Percentiles rank a stretch among this genome's conserved stretches.
Conservation (phyloP, 805 yeast species). For the Suhomyces canberraensis region DNA sequence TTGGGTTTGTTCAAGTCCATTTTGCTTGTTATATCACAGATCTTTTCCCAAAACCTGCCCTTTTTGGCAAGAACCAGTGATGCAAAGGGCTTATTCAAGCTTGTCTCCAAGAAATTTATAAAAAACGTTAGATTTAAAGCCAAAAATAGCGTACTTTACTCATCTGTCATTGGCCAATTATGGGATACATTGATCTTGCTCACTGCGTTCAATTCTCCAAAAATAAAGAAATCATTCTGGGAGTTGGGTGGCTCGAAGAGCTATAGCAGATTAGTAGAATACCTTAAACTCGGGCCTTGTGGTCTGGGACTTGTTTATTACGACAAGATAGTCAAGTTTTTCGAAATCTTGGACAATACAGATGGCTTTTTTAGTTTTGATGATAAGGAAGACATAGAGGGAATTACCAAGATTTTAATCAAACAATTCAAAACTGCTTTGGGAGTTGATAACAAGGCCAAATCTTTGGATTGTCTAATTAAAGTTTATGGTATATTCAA, state of each 20-base stretch:
- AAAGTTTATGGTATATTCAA: conserved; percentile 14
- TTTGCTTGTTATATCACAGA: conserved; percentile 18
- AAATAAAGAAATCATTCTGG: conserved; percentile 54
- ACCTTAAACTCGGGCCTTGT: conserved; percentile 53
- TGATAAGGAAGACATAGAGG: conserved; percentile 16
- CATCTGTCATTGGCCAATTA: conserved; percentile 46
- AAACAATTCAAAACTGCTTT: conserved; percentile 15
- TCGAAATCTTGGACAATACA: conserved; percentile 13
- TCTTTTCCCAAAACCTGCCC: conserved; percentile 15
- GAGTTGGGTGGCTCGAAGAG: conserved; percentile 41
- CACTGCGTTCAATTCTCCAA: conserved; percentile 24
- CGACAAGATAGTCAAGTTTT: conserved; percentile 19
- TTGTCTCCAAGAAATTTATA: conserved; percentile 43
- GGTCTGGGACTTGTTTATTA: conserved; percentile 53
- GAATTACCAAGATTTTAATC: conserved; percentile 14
- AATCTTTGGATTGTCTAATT: conserved; percentile 19
- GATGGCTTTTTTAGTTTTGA: conserved; percentile 19
- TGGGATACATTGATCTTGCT: conserved; percentile 45
- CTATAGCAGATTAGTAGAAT: conserved; percentile 40
- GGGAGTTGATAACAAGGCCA: conserved; percentile 15
- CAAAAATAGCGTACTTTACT: conserved; percentile 36
- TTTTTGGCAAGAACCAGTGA: conserved; percentile 12
- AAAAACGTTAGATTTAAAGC: conserved; percentile 39
- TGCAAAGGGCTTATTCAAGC: conserved; percentile 31
- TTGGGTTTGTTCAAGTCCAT: conserved; percentile 29